Conservation (phyloP, 257 asterid species). For the Solanum stenotomum region DNA sequence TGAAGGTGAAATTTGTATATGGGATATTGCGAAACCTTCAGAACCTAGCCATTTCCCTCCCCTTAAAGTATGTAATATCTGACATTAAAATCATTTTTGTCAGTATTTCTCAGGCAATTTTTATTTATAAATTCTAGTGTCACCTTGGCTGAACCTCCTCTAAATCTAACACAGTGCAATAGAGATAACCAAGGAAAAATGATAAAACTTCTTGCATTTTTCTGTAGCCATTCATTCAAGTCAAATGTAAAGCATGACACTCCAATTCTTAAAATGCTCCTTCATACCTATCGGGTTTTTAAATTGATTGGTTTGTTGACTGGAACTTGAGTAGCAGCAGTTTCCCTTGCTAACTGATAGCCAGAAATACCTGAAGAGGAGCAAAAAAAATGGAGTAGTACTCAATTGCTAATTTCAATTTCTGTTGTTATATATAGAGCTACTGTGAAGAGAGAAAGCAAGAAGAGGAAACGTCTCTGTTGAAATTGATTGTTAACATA, state of each 20-base stretch:
- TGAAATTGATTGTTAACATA: not conserved
- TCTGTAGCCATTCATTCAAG: not conserved
- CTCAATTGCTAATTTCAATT: not conserved
- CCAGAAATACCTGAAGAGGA: not conserved
- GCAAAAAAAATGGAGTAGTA: not conserved
- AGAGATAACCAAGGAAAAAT: not conserved
- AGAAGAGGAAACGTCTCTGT: not conserved
- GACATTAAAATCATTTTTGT: not conserved
- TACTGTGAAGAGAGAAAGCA: not conserved
- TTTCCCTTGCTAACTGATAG: not conserved
- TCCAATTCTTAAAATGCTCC: not conserved
- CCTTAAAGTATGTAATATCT: conserved; percentile 51
- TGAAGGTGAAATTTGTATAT: conserved; percentile 92
- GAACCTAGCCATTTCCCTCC: conserved; percentile 81
- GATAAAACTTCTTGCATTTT: not conserved
- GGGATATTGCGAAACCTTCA: conserved; percentile 81
- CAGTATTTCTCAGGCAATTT: not conserved
- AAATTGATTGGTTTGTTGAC: not conserved
- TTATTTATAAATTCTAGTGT: not conserved
- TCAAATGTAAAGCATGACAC: not conserved
- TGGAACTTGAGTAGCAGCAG: not conserved
- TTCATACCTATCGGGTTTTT: too few relatives aligned
- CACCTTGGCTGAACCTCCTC: not conserved
- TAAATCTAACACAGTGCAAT: not conserved
- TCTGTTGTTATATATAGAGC: not conserved